Evolutionary conservation across 2,329 filamentous ascomycete species (phyloP).

Genomic region (Fusarium siculi): DNA sequence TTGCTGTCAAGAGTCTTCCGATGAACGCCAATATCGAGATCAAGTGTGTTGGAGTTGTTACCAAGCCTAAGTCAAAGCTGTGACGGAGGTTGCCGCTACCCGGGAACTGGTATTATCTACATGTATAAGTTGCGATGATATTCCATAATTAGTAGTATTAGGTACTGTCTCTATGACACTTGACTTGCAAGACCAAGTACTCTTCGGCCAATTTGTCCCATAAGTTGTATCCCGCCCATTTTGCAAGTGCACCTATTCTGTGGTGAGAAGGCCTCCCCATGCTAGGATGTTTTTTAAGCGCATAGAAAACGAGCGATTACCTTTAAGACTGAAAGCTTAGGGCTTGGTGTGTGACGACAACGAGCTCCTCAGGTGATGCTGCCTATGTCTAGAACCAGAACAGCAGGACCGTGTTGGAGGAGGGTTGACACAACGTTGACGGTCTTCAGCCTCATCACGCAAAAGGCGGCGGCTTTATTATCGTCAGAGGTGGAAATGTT

Average conservation of each 20-base stretch:
- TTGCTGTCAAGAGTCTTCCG: slow-evolving; percentile 47
- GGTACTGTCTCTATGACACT: not conserved
- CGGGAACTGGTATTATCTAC: accelerated
- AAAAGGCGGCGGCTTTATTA: accelerated
- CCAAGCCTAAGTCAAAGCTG: slow-evolving; percentile 35
- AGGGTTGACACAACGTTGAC: accelerated
- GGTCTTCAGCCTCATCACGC: accelerated
- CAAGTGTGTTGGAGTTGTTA: slow-evolving; percentile 42
- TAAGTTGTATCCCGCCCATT: no score
- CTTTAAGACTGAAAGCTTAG: accelerated
- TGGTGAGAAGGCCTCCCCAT: accelerated
- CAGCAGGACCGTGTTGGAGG: accelerated
- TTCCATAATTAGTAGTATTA: accelerated
- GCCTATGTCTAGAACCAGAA: not conserved
- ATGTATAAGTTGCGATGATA: accelerated
- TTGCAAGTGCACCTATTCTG: accelerated
- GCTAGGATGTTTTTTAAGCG: accelerated
- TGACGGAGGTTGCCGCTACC: accelerated
- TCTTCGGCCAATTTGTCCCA: no score
- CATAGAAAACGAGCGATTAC: accelerated
- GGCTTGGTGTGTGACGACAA: not conserved
- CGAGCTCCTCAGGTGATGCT: accelerated
- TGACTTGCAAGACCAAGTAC: no score
- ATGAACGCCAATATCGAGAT: slow-evolving; percentile 47
- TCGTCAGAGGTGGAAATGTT: accelerated